A percentile compares a stretch with the other conserved stretches of the same genome.
Conservation (phyloP, 2,329 filamentous ascomycete genomes). For the Paecilomyces sp. region DNA sequence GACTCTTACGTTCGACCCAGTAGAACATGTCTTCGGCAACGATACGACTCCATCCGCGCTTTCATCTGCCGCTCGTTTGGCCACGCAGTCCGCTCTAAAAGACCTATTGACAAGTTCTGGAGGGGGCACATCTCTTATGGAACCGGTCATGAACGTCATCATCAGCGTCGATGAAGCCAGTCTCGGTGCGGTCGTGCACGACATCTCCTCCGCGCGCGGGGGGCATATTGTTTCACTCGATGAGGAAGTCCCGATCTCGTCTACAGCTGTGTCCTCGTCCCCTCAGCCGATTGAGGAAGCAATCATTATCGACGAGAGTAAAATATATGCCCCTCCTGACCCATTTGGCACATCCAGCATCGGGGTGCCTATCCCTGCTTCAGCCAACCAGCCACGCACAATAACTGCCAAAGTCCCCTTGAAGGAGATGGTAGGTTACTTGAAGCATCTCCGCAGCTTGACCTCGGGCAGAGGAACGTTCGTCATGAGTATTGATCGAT, state of each 20-base stretch:
- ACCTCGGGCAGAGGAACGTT: slow-evolving; percentile 78
- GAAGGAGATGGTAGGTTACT: slow-evolving; percentile 94
- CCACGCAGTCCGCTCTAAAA: slow-evolving; percentile 63
- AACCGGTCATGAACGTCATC: slow-evolving; percentile 86
- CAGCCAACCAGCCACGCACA: slow-evolving; percentile 45
- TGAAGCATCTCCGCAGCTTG: slow-evolving; percentile 80
- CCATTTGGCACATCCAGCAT: slow-evolving; percentile 51
- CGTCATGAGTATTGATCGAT: slow-evolving; percentile 66
- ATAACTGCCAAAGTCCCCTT: slow-evolving; percentile 84
- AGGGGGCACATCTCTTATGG: slow-evolving; percentile 62
- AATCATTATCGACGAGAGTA: slow-evolving; percentile 57
- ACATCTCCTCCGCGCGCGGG: slow-evolving; percentile 66
- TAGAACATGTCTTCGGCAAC: slow-evolving; percentile 56
- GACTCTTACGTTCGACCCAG: slow-evolving; percentile 60
- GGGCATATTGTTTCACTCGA: slow-evolving; percentile 67
- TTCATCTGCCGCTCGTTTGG: slow-evolving; percentile 61
- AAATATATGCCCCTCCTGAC: slow-evolving; percentile 82
- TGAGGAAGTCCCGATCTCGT: slow-evolving; percentile 33
- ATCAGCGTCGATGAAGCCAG: slow-evolving; percentile 79
- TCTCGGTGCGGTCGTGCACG: slow-evolving; percentile 75
- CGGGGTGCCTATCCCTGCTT: slow-evolving; percentile 18
- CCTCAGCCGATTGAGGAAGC: slow-evolving; percentile 20
- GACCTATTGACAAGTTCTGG: slow-evolving; percentile 42
- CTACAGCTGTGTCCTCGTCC: slow-evolving; percentile 16
- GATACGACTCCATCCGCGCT: slow-evolving; percentile 61